Evolutionary conservation across 495 filamentous ascomycete genomes (phyloP).

Genomic region (Lophiostoma macrostomum): DNA sequence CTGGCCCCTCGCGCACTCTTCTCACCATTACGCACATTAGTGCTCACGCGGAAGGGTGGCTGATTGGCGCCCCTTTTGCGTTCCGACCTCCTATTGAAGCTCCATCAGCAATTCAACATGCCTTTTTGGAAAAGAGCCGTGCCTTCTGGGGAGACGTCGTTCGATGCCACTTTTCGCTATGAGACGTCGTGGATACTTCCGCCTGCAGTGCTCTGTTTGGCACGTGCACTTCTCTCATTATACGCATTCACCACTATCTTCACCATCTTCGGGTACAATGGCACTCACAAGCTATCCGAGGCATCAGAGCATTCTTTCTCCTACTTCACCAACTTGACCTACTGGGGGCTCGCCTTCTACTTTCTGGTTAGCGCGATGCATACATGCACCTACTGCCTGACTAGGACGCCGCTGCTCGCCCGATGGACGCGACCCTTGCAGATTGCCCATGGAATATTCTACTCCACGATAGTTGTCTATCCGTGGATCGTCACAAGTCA

Average conservation of each 20-base stretch:
- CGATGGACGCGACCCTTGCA: constrained; percentile 62
- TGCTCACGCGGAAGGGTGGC: too few relatives aligned
- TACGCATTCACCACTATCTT: constrained; percentile 71
- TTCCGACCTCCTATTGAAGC: neutral
- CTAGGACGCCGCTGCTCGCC: constrained; percentile 55
- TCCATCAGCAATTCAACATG: constrained; percentile 1
- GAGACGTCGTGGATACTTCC: constrained; percentile 73
- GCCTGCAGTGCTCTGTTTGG: constrained; percentile 56
- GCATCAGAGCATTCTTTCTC: constrained; percentile 57
- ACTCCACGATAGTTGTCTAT: constrained; percentile 62
- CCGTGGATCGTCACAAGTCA: constrained; percentile 62
- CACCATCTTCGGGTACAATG: constrained; percentile 63
- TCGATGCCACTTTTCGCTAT: constrained; percentile 51
- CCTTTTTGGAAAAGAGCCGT: neutral
- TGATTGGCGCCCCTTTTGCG: neutral
- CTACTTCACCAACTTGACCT: constrained; percentile 77
- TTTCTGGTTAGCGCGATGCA: constrained; percentile 61
- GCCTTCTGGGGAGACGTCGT: neutral
- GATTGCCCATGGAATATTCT: constrained; percentile 62
- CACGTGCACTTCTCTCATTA: constrained; percentile 60
- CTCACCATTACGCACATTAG: too few relatives aligned
- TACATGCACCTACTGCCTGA: constrained; percentile 59
- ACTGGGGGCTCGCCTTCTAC: constrained; percentile 81
- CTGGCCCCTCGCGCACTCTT: too few relatives aligned
- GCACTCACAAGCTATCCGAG: constrained; percentile 40